phyloP scores from a whole-genome alignment of 352 stramenopile species.

The Blastocystis hominis region DNA sequence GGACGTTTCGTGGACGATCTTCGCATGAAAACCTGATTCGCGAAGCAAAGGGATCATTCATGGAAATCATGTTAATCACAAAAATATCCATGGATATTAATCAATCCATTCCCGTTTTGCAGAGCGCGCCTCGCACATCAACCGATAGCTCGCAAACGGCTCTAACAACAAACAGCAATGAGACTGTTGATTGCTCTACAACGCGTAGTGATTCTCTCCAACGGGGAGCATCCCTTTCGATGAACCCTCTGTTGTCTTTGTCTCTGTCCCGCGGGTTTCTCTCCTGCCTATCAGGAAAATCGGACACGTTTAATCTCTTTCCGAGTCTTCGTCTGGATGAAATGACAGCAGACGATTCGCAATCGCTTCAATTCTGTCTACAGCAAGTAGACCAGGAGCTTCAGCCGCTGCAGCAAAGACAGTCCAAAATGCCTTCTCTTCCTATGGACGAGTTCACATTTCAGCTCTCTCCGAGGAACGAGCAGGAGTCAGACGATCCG shows the following conservation, averaged over 20 bases:
- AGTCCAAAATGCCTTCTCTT: not conserved
- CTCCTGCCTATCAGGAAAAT: not conserved
- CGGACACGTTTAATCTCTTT: not conserved
- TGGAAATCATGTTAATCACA: not conserved
- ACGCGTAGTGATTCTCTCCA: not conserved
- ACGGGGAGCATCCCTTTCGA: not conserved
- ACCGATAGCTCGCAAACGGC: not conserved
- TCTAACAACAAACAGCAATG: not conserved
- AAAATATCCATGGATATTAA: not conserved
- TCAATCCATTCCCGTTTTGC: not conserved
- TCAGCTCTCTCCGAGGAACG: not conserved
- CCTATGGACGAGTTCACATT: not conserved
- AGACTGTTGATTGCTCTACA: not conserved
- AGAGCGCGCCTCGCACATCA: not conserved
- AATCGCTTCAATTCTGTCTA: not conserved
- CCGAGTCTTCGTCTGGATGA: slow-evolving; percentile 5
- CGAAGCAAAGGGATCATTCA: not conserved
- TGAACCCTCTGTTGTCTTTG: not conserved
- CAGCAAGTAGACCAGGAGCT: not conserved
- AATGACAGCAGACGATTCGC: not conserved
- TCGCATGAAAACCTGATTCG: not conserved
- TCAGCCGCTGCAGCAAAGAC: not conserved
- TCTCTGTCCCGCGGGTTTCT: not conserved
- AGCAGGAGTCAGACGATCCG: not conserved
- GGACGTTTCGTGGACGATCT: not conserved